Base-by-base conservation (phyloP, 768 basidiomycete genomes). In the Hypsizygus marmoreus region DNA sequence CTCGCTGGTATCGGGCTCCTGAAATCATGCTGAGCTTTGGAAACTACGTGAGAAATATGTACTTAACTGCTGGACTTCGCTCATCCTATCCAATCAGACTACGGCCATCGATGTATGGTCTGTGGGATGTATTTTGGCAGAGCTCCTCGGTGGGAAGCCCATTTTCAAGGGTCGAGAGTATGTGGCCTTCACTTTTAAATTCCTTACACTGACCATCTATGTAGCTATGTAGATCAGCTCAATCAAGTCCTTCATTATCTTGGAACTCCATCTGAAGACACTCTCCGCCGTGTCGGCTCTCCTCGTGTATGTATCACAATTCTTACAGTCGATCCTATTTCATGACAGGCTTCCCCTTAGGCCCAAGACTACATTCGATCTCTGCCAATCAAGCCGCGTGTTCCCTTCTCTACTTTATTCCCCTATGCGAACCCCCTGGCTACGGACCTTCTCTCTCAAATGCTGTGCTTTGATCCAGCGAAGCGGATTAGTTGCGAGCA, bases 11-110 rank as follows among this genome's bases (percentile, higher is more conserved):
- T 65, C 78, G 95, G 26, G 95, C 95, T 16, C 95, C 97, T 0
- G 97, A 99, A 71, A 99, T 98, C 69, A 99, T 98, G 97, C 65
- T 98, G 57, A 94, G 91, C 72, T 95, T 93, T 57, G 91, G 91
- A 16, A 93, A 93, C 71, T 93, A 93, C 60, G 93, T 93, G 55
- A 65, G 88, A 72, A 10, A 17, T 31, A 40, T 19, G 20, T 47
- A 12, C 16, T 26, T 11, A 23, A 45, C 12, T 44, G 4, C 31
- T 8, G 11, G 20, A 39, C 32, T 13, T 25, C 26, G 23, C 45
- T 19, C 55, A 70, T 41, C 63, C 40, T 31, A 22, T 4, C 34
- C 23, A 32, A 33, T n/a, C 55, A 91, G 88, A 88, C 88, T 22
- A 91, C 90, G 28, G 83, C 86, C 43, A 95, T 97, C 61, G 95